Base-by-base conservation (phyloP, 2,329 filamentous ascomycete species). In the Allantophomopsis cytisporea region DNA sequence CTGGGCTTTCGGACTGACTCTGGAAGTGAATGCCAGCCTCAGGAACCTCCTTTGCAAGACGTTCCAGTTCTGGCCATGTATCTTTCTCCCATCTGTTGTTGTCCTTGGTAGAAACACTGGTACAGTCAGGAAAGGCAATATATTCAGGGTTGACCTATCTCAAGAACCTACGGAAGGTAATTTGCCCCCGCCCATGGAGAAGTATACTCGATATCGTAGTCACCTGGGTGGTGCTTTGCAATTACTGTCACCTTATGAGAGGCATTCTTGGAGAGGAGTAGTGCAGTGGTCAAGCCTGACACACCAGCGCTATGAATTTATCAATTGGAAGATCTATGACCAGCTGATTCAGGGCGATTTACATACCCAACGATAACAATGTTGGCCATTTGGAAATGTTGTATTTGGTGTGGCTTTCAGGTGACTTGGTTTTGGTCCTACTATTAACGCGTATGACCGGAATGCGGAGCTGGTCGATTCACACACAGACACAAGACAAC, bases 181-280 rank as follows among this genome's bases (percentile, higher is more conserved):
- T 91, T 89, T 45, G 85, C 86, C 12, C 86, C 86, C 3, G 86
- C 86, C 82, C 84, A 93, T 1, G 85, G 86, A 5, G 84, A 93
- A 1, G 84, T 80, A 57, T 94, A 95, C 65, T 93, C 82, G 48
- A 88, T 80, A 48, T 89, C 83, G 59, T 89, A 91, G 63, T 95
- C 88, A 30, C 88, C 88, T 0, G 88, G 88, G 81, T 94, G 91
- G 56, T 94, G 83, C 54, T 89, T 93, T 5, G 85, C 81, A 23
- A 86, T 65, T 30, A 93, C 66, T 0, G 83, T 87, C 46, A 93
- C 61, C 18, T 65, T 63, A 48, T 78, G 69, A 10, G 60, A 51
- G 5, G 62, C 58, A 49, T 76, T 67, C 43, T 66, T 65, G 11
- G 76, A 76, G 12, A 82, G 61, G 13, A 75, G 59, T 17, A 79